A percentile compares a stretch with the other conserved stretches of the same genome.
phyloP scores from a whole-genome alignment of 1,284 basidiomycete genomes.

The Ustilago cynodontis region DNA sequence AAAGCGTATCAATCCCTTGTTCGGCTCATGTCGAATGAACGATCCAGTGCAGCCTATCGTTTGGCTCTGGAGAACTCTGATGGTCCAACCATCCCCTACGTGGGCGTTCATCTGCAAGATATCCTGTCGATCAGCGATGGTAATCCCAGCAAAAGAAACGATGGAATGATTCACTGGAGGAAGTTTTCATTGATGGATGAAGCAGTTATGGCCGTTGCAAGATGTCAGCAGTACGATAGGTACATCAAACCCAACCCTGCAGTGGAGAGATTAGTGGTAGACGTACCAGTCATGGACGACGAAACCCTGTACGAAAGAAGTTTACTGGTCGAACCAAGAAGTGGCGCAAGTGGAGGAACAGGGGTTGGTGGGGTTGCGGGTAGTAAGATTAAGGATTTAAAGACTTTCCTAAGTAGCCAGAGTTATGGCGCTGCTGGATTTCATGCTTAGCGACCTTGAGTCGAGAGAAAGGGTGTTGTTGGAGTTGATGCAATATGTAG shows the following conservation, averaged over 20 bases:
- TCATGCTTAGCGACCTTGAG: background rate
- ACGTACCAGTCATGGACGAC: constrained; percentile 61
- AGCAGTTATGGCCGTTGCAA: constrained; percentile 59
- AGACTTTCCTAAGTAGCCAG: constrained; percentile 35
- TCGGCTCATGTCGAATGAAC: constrained; percentile 59
- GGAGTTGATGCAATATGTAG: background rate
- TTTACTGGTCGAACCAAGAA: constrained; percentile 53
- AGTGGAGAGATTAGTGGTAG: constrained; percentile 54
- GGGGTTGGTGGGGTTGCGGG: constrained; percentile 7
- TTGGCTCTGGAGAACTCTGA: constrained; percentile 61
- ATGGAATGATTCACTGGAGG: constrained; percentile 63
- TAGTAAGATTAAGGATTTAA: constrained; percentile 54
- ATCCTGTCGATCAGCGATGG: constrained; percentile 64
- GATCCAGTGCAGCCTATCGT: constrained; percentile 60
- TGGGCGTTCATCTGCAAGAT: constrained; percentile 65
- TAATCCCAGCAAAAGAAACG: constrained; percentile 55
- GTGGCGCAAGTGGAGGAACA: background rate
- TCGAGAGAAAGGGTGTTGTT: no score
- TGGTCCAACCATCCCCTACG: constrained; percentile 62
- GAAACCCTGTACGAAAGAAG: constrained; percentile 57
- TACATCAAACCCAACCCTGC: constrained; percentile 21
- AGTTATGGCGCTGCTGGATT: background rate
- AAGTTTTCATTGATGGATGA: constrained; percentile 66
- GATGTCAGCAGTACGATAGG: constrained; percentile 59
- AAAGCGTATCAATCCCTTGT: constrained; percentile 59